Base-by-base conservation (phyloP, 352 stramenopile species). In the Lagenidium giganteum region DNA sequence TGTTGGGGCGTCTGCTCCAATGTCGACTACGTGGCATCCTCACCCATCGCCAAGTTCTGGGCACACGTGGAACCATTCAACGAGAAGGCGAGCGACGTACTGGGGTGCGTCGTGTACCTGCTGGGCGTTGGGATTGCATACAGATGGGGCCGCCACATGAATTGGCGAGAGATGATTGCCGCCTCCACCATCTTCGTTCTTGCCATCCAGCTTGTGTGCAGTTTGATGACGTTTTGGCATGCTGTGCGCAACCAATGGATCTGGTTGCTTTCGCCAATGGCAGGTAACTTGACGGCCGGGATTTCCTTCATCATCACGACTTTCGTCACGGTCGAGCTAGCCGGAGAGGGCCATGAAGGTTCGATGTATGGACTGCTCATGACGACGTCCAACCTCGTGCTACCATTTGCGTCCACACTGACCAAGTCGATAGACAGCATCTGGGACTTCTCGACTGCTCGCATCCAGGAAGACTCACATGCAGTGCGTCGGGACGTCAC, bases 281-380 rank as follows among this genome's bases (percentile, higher is more conserved):
- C 63, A 8, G 62, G 70, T 26, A 46, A 67, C 21, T 11, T 75
- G 5, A 58, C 66, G 1, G 47, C 29, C 8, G 62, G 61, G 24
- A 54, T 81, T 17, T 47, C 47, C 29, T 77, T 61, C 38, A 67
- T 75, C 28, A 61, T 74, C 32, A 43, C 44, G 0, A 47, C 61
- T 3, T 75, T 62, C 25, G 57, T 77, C n/a, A n/a, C n/a, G n/a
- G n/a, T n/a, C n/a, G 70, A 83, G 29, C 51, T 83, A 18, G 55
- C 62, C 4, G 66, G 67, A 11, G 54, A 63, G 3, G 70, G 67
- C 9, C 68, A 76, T 31, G 70, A 82, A 60, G 70, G 56, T 12
- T 58, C 64, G 14, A 50, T 70, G 11, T 74, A 72, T 43, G 66
- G 61, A 17, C 61, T 82, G 12, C 51, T 74, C 27, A 72, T 67